phyloP scores from a whole-genome alignment of 768 basidiomycete genomes.

The Tylopilus rubrobrunneus region DNA sequence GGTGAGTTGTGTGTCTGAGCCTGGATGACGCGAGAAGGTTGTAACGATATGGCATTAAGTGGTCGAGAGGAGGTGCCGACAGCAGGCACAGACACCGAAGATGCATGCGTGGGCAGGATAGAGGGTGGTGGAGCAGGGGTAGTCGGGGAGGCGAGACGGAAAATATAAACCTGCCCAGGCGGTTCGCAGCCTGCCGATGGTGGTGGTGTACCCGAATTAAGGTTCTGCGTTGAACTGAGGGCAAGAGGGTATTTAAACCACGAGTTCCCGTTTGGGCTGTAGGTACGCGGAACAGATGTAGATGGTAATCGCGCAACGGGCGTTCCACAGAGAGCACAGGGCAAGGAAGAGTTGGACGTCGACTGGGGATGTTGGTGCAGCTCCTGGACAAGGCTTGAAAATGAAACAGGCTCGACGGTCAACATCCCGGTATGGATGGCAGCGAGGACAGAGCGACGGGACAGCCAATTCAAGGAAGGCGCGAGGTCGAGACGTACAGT shows the following conservation, averaged over 20 bases:
- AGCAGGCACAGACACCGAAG: slow-evolving; percentile 33
- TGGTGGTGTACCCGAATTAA: slow-evolving; percentile 16
- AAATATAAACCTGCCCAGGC: slow-evolving; percentile 58
- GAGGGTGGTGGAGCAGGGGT: slow-evolving; percentile 22
- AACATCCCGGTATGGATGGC: slow-evolving; percentile 89
- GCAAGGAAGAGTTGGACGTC: slow-evolving; percentile 43
- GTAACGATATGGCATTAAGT: slow-evolving; percentile 30
- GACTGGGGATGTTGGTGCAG: slow-evolving; percentile 42
- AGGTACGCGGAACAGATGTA: slow-evolving; percentile 28
- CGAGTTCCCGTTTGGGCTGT: slow-evolving; percentile 48
- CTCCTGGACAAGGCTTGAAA: slow-evolving; percentile 56
- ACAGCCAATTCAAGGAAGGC: slow-evolving; percentile 92
- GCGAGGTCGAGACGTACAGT: slow-evolving; percentile 92
- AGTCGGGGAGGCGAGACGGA: slow-evolving; percentile 48
- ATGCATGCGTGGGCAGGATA: slow-evolving; percentile 18
- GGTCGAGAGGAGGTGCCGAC: slow-evolving; percentile 21
- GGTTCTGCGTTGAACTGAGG: slow-evolving; percentile 29
- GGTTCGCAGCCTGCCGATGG: slow-evolving; percentile 27
- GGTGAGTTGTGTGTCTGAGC: slow-evolving; percentile 25
- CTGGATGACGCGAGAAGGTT: slow-evolving; percentile 37
- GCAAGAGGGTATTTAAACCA: slow-evolving; percentile 54
- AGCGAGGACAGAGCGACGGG: slow-evolving; percentile 72
- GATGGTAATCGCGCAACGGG: slow-evolving; percentile 48
- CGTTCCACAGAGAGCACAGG: slow-evolving; percentile 76
- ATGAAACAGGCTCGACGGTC: slow-evolving; percentile 80